These are phyloP conservation scores for Bacidia gigantensis DNA, from an alignment of 495 filamentous ascomycete genomes.

Conservation along the genomic window DNA sequence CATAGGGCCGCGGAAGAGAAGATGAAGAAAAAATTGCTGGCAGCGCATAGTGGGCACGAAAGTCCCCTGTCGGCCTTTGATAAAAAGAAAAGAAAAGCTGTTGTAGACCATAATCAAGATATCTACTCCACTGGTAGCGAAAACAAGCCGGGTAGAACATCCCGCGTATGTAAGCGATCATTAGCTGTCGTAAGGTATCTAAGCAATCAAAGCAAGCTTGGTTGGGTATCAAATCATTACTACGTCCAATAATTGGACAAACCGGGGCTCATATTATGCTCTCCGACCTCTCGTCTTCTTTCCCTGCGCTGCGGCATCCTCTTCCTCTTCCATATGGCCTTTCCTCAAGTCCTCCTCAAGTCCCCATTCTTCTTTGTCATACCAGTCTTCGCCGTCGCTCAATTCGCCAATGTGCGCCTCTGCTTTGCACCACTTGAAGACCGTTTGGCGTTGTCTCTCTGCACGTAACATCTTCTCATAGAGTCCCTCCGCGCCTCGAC, in stretches of 20 bases:
- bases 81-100: too few relatives aligned
- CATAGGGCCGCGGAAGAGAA: background rate
- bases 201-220: too few relatives aligned
- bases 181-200: too few relatives aligned
- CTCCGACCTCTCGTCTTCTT: constrained; percentile 62
- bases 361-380: constrained; percentile 80
- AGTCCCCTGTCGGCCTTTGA: too few relatives aligned
- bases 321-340: constrained; percentile 82
- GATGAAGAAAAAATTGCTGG: too few relatives aligned
- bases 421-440: constrained; percentile 76
- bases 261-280: constrained; percentile 1
- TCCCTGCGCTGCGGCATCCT: constrained; percentile 54
- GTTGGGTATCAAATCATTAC: too few relatives aligned
- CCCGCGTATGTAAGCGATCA: too few relatives aligned
- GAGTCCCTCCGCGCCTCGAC: constrained; percentile 62
- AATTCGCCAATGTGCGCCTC: constrained; percentile 77
- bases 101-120: too few relatives aligned
- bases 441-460: constrained; percentile 61
- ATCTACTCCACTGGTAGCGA: too few relatives aligned
- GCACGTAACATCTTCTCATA: constrained; percentile 64
- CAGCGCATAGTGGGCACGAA: too few relatives aligned
- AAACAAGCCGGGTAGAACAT: too few relatives aligned
- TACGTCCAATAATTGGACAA: too few relatives aligned
- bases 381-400: constrained; percentile 94
- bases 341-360: constrained; percentile 77